Conservation (phyloP, 2,329 filamentous ascomycete species). For the Aspergillus vadensis region DNA sequence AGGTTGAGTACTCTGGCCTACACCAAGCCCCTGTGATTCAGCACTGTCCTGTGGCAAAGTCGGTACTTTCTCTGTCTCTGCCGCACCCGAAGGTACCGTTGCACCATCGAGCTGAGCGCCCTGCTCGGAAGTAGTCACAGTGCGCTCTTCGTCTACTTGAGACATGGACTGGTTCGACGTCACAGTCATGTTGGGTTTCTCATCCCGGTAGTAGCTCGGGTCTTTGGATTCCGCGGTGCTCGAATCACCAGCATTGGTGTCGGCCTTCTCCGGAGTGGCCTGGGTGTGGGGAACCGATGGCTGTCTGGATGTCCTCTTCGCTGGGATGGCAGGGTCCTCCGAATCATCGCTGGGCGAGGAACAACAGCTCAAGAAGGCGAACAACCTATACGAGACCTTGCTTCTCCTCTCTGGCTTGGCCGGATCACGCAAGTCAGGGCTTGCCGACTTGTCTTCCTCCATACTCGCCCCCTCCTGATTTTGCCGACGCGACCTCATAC, state of each 20-base stretch:
- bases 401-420: constrained; percentile 44
- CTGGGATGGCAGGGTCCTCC: constrained; percentile 46
- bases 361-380: constrained; percentile 54
- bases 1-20: constrained; percentile 7
- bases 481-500: constrained; percentile 42
- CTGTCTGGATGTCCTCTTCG: constrained; percentile 49
- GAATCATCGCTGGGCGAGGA: constrained; percentile 48
- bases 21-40: constrained; percentile 15
- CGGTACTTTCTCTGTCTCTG: constrained; percentile 17
- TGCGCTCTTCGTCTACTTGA: constrained; percentile 30
- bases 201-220: constrained; percentile 36
- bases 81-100: constrained; percentile 18
- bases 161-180: constrained; percentile 31
- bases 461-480: constrained; percentile 36
- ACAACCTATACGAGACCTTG: constrained; percentile 43
- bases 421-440: constrained; percentile 34
- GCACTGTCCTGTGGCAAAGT: constrained; percentile 18
- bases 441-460: constrained; percentile 37
- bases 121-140: constrained; percentile 41
- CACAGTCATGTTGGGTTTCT: constrained; percentile 40
- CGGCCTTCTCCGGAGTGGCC: constrained; percentile 43
- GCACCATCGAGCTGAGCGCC: constrained; percentile 40
- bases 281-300: constrained; percentile 40
- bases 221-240: constrained; percentile 45
- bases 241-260: constrained; percentile 41